Evolutionary conservation across 2,329 filamentous ascomycete genomes (phyloP), one percentile per base, ranked within the genome.

Genomic region (Fusarium foetens): DNA sequence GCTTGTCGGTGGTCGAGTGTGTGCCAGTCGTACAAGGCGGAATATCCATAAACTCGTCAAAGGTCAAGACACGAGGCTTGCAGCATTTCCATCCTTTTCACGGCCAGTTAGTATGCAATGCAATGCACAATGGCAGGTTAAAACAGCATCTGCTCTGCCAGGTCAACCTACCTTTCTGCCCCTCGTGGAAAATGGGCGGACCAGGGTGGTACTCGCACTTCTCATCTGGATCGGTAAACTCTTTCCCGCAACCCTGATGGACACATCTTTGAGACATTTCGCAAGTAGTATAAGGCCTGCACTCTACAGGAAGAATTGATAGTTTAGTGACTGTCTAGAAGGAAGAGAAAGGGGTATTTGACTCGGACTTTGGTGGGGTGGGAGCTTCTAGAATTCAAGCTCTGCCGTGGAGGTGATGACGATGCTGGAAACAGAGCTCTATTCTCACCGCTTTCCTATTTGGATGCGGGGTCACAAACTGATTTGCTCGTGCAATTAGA

Each of bases 21-120:
- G 92, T 95, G 78, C 96, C 96, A 17, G 91, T 93, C 31, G 96
- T 97, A 87, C 96, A 99, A 41, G 96, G 95, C 54, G 93, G 86
- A 77, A 99, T 98, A 68, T 87, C 83, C 82, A 99, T 93, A 86
- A 99, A 99, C 84, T 99, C 96, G 84, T 99, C 96, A 81, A 99
- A 99, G 66, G 94, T 98, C 77, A 99, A 87, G 77, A 98, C 94
- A 79, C 96, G 93, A 63, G 95, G 92, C 84, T 98, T 98, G 89
- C 96, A 99, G 86, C 96, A 99, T 86, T 97, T 97, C 95, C 96
- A 98, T 80, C 96, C 95, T 98, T 78, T 54, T n/a, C 14, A 8
- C 21, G 21, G 10, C 35, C 27, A 33, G 43, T 71, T 38, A 63
- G 41, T 45, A 35, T 51, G 49, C 25, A 33, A 17, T 49, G 14